A percentile compares a stretch with the other conserved stretches of the same genome.
phyloP scores from a whole-genome alignment of 2,329 filamentous ascomycete species.

The Verticillium dahliae region DNA sequence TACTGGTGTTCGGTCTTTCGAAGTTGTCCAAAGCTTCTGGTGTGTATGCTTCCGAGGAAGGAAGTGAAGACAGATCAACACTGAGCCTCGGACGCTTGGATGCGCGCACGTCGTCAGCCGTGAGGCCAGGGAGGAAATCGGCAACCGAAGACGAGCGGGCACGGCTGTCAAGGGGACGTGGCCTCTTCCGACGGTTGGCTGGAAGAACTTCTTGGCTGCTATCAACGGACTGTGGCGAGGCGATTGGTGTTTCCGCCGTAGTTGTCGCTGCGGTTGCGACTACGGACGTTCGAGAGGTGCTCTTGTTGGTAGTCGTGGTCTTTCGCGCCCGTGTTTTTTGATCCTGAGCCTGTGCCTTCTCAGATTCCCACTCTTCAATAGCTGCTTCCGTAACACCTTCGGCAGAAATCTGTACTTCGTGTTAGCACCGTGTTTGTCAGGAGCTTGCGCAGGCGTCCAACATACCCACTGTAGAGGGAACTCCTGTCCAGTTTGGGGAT shows the following conservation, averaged over 20 bases:
- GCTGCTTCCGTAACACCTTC: constrained; percentile 23
- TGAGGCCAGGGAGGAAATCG: neutral
- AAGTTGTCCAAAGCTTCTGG: constrained; percentile 8
- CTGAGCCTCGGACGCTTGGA: constrained; percentile 3
- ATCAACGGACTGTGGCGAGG: neutral
- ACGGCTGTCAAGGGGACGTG: neutral
- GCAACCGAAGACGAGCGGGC: neutral
- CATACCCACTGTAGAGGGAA: constrained; percentile 27
- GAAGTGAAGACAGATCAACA: constrained; percentile 4
- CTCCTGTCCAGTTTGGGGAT: constrained; percentile 21
- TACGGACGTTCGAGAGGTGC: neutral
- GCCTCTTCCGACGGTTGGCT: constrained; percentile 4
- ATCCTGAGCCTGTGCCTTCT: constrained; percentile 10
- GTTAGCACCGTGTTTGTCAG: neutral
- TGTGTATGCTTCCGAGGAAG: constrained; percentile 6
- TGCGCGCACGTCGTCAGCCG: constrained; percentile 1
- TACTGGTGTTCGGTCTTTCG: neutral
- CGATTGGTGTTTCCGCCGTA: neutral
- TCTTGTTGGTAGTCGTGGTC: neutral
- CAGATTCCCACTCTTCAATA: constrained; percentile 24
- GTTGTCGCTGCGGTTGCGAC: neutral
- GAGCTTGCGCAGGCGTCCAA: neutral
- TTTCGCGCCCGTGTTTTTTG: neutral
- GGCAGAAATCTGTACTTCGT: constrained; percentile 2
- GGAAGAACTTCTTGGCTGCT: constrained; percentile 8